phyloP scores from a whole-genome alignment of 1,284 basidiomycete genomes.

The Vanrija pseudolonga region DNA sequence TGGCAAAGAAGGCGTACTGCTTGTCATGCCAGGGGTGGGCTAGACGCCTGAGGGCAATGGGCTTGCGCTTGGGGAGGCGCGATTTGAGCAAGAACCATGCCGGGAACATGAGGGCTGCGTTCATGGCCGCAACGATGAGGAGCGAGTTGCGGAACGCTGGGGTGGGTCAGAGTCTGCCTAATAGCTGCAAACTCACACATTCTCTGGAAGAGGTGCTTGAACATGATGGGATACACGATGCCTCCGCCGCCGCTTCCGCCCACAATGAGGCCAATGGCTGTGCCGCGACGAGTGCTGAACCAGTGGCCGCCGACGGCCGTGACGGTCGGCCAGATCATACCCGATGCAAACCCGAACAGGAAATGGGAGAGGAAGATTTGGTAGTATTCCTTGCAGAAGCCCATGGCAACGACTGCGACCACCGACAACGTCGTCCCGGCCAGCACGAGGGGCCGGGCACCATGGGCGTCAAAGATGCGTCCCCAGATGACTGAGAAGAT shows the following conservation, averaged over 20 bases:
- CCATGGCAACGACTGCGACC: constrained; percentile 33
- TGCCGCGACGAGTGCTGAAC: constrained; percentile 39
- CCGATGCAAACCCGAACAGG: constrained; percentile 37
- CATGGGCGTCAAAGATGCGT: constrained; percentile 40
- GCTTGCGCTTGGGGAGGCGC: constrained; percentile 33
- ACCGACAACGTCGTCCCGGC: constrained; percentile 34
- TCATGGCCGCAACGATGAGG: constrained; percentile 42
- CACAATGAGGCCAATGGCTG: constrained; percentile 42
- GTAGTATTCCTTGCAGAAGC: constrained; percentile 43
- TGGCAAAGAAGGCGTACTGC: constrained; percentile 29
- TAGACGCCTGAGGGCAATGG: constrained; percentile 4
- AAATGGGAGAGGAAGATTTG: constrained; percentile 43
- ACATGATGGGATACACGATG: constrained; percentile 43
- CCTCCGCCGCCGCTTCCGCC: constrained; percentile 42
- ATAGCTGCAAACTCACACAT: constrained; percentile 23
- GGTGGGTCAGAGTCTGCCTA: constrained; percentile 11
- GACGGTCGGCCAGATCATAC: constrained; percentile 36
- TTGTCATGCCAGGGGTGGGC: constrained; percentile 29
- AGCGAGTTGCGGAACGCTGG: constrained; percentile 39
- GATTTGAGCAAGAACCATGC: constrained; percentile 41
- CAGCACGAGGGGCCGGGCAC: constrained; percentile 29
- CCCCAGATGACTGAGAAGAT: constrained; percentile 34
- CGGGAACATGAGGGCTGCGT: constrained; percentile 38
- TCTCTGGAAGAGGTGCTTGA: constrained; percentile 34
- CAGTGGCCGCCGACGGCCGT: constrained; percentile 43